phyloP scores from a whole-genome alignment of 1,139 yeast species.

The Hansenula sp. region DNA sequence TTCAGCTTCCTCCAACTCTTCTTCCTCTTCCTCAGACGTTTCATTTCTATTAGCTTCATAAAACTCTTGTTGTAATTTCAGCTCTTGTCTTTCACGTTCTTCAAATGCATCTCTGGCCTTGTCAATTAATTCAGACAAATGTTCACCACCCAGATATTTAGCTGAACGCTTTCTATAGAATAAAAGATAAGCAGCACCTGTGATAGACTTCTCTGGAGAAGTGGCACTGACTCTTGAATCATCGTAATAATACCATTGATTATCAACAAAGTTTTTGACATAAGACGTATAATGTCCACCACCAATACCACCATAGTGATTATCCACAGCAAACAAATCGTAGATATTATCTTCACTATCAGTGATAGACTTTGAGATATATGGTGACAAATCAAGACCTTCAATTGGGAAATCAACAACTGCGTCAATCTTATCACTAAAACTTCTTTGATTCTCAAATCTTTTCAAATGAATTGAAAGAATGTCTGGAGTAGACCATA shows the following conservation, averaged over 20 bases:
- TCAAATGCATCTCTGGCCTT: conserved; percentile 27
- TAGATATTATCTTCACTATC: conserved; percentile 44
- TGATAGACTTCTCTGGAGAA: conserved; percentile 58
- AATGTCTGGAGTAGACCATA: conserved; percentile 91
- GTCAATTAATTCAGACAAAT: conserved; percentile 26
- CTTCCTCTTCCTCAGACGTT: conserved; percentile 23
- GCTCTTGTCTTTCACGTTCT: conserved; percentile 12
- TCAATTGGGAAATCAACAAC: conserved; percentile 85
- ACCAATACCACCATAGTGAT: conserved; percentile 93
- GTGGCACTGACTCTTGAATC: conserved; percentile 72
- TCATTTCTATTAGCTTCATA: conserved; percentile 19
- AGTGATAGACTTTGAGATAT: conserved; percentile 40
- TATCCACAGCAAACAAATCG: conserved; percentile 89
- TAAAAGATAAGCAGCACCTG: conserved; percentile 82
- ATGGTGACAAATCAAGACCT: conserved; percentile 66
- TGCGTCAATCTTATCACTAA: conserved; percentile 85
- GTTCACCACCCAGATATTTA: conserved; percentile 24
- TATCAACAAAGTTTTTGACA: conserved; percentile 73
- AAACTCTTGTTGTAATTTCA: conserved; percentile 18
- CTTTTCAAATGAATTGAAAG: conserved; percentile 86
- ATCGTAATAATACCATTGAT: conserved; percentile 85
- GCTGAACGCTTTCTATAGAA: conserved; percentile 64
- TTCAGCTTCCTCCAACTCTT: conserved; percentile 10
- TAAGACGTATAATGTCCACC: conserved; percentile 97
- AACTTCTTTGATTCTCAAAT: conserved; percentile 79